A percentile compares a stretch with the other conserved stretches of the same genome.
Evolutionary conservation across 371 early-diverging fungal genomes (phyloP).

Genomic region (Blakeslea trispora): DNA sequence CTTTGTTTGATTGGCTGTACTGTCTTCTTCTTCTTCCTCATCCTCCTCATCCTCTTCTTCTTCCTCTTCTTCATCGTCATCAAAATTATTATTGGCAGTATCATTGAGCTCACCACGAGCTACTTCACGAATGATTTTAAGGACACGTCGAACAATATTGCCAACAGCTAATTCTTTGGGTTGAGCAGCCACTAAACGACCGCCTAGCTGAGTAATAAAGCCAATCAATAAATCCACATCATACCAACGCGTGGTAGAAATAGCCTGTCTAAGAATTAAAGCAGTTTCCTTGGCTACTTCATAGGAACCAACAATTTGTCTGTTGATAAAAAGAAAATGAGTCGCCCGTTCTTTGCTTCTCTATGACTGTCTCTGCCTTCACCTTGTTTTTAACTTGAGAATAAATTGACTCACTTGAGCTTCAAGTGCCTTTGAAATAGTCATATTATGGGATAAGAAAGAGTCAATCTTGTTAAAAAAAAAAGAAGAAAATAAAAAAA

Average conservation of each 20-base stretch:
- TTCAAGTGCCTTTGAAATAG: constrained; percentile 40
- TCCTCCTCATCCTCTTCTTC: constrained; percentile 28
- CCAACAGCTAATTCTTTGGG: constrained; percentile 89
- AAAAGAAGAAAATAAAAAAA: background rate
- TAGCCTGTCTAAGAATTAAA: constrained; percentile 74
- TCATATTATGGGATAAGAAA: constrained; percentile 9
- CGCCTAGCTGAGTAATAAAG: constrained; percentile 70
- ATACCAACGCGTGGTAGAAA: constrained; percentile 76
- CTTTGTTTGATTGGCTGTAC: constrained; percentile 1
- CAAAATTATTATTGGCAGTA: background rate
- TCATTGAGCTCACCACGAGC: constrained; percentile 49
- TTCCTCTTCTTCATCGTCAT: constrained; percentile 13
- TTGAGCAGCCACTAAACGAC: constrained; percentile 74
- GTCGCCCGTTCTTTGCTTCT: too few relatives aligned
- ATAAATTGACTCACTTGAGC: constrained; percentile 54
- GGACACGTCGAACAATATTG: constrained; percentile 83
- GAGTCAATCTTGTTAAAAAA: background rate
- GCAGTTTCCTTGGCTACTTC: constrained; percentile 81
- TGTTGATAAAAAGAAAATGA: too few relatives aligned
- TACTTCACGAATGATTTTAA: constrained; percentile 82
- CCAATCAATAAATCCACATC: constrained; percentile 62
- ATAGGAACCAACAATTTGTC: constrained; percentile 79
- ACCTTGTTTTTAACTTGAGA: constrained; percentile 61
- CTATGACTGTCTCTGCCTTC: too few relatives aligned
- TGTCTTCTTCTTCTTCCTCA: constrained; percentile 23